Evolutionary conservation across 2,329 filamentous ascomycete species (phyloP).

Genomic region (Diaporthe longicolla): DNA sequence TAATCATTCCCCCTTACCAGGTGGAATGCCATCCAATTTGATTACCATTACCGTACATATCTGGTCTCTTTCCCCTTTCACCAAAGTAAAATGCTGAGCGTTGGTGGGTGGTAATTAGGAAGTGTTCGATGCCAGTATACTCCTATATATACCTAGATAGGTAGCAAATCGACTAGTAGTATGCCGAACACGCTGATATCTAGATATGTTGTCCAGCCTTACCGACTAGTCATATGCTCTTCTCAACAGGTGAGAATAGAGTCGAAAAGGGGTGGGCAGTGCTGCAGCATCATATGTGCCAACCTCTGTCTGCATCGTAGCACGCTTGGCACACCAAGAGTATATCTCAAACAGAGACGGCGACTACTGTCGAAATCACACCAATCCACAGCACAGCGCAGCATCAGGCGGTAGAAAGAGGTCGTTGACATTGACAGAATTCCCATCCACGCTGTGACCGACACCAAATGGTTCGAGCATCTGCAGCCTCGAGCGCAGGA

Average conservation of each 20-base stretch:
- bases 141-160: too few species aligned
- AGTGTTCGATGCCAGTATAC: not conserved
- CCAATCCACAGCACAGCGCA: not conserved
- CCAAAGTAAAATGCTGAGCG: not conserved
- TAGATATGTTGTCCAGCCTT: too few species aligned
- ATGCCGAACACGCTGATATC: not conserved
- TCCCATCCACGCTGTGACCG: constrained; percentile 16
- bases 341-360: not conserved
- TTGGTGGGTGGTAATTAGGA: not conserved
- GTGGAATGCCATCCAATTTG: not conserved
- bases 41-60: not conserved
- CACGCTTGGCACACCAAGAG: not conserved
- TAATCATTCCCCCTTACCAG: too few species aligned
- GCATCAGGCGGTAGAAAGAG: not conserved
- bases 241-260: not conserved
- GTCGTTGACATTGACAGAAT: constrained; percentile 22
- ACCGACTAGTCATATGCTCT: too few species aligned
- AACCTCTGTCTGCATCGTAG: not conserved
- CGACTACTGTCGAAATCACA: not conserved
- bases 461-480: constrained; percentile 7
- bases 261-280: not conserved
- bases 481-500: too few species aligned
- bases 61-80: not conserved
- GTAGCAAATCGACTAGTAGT: not conserved
- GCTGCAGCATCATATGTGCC: too few species aligned